A percentile compares a stretch with the other conserved stretches of the same genome.
Evolutionary conservation across 2,329 filamentous ascomycete genomes (phyloP).

Genomic region (Balansia obtecta): DNA sequence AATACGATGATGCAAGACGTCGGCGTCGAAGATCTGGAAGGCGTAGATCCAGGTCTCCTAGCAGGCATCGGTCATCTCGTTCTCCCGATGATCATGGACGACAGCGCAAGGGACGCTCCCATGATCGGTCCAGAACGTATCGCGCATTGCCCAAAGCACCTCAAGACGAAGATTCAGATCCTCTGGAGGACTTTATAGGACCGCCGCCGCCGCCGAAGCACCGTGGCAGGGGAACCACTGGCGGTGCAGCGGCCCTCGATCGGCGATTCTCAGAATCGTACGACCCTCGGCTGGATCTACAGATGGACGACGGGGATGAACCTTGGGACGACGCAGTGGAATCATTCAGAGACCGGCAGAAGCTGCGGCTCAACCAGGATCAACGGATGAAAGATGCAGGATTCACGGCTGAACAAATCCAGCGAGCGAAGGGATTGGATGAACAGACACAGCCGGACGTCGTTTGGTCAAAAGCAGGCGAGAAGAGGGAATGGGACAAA

Average conservation of each 20-base stretch:
- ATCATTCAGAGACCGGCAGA: slow-evolving; percentile 64
- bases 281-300: slow-evolving; percentile 43
- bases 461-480: slow-evolving; percentile 57
- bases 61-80: slow-evolving; percentile 16
- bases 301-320: slow-evolving; percentile 38
- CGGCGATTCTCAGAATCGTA: slow-evolving; percentile 61
- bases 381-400: slow-evolving; percentile 66
- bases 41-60: slow-evolving; percentile 14
- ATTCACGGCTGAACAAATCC: slow-evolving; percentile 63
- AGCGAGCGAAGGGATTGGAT: slow-evolving; percentile 42
- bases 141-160: neutral
- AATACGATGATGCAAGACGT: neutral
- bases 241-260: slow-evolving; percentile 58
- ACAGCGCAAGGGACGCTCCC: slow-evolving; percentile 22
- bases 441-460: slow-evolving; percentile 50
- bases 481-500: slow-evolving; percentile 49
- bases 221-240: slow-evolving; percentile 58
- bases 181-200: slow-evolving; percentile 64
- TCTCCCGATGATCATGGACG: slow-evolving; percentile 19
- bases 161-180: slow-evolving; percentile 42
- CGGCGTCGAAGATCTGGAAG: slow-evolving; percentile 9
- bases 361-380: slow-evolving; percentile 63
- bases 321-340: slow-evolving; percentile 74
- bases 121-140: neutral
- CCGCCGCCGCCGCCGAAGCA: slow-evolving; percentile 45